Conservation (phyloP, 495 filamentous ascomycete genomes). For the Copromyces sp. region DNA sequence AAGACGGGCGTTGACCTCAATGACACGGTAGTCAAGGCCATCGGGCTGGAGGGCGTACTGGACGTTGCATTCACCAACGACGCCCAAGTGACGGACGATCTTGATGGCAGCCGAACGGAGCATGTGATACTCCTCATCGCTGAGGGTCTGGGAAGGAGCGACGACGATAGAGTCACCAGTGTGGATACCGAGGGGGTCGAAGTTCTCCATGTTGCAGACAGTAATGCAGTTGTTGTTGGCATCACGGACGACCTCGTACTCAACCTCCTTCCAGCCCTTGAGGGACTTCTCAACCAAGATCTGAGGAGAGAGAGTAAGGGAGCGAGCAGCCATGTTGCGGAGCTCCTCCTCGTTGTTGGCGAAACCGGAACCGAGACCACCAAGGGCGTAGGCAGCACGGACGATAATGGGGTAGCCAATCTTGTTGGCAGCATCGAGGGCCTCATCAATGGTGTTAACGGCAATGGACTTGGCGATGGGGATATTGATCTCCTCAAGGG, state of each 20-base stretch:
- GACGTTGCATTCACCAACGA: constrained; percentile 96
- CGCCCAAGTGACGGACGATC: constrained; percentile 89
- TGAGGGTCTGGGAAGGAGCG: constrained; percentile 88
- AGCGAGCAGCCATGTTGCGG: constrained; percentile 81
- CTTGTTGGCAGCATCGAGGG: constrained; percentile 69
- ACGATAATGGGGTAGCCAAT: constrained; percentile 98
- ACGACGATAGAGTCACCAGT: constrained; percentile 97
- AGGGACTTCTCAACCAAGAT: constrained; percentile 99
- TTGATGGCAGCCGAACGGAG: constrained; percentile 92
- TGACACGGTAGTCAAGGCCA: constrained; percentile 91
- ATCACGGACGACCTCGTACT: constrained; percentile 95
- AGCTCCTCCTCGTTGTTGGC: constrained; percentile 89
- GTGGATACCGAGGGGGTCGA: constrained; percentile 91
- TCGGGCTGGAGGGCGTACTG: constrained; percentile 95
- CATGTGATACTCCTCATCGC: constrained; percentile 98
- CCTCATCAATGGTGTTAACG: constrained; percentile 81
- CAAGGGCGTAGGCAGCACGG: constrained; percentile 89
- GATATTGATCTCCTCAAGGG: constrained; percentile 81
- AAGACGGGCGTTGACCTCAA: constrained; percentile 96
- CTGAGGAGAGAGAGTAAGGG: constrained; percentile 89
- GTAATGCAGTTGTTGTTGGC: constrained; percentile 95
- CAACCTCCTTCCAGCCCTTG: constrained; percentile 98
- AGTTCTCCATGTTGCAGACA: constrained; percentile 99
- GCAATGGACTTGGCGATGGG: constrained; percentile 94
- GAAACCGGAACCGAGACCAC: constrained; percentile 95